Conservation (phyloP, 495 filamentous ascomycete genomes). For the Collariella sp. region DNA sequence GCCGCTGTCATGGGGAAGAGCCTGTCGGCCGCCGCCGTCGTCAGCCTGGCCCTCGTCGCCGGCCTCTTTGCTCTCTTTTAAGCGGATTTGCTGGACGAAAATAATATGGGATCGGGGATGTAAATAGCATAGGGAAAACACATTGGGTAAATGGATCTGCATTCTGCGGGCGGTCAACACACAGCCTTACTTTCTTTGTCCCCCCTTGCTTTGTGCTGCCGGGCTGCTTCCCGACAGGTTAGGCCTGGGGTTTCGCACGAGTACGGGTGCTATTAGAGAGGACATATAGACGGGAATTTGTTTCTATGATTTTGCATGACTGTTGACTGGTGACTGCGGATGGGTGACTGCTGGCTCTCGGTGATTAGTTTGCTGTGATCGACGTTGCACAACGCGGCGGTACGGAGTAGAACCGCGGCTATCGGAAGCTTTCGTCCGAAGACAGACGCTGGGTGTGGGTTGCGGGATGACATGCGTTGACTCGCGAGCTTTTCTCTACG, state of each 20-base stretch:
- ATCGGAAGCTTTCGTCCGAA: neutral
- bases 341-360: neutral
- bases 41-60: constrained; percentile 17
- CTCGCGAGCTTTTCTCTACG: neutral
- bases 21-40: constrained; percentile 11
- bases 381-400: too few species aligned
- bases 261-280: constrained; percentile 7
- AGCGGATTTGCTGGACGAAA: neutral
- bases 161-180: neutral
- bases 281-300: neutral
- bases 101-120: neutral
- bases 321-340: neutral
- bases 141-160: constrained; percentile 1
- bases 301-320: neutral
- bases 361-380: too few species aligned
- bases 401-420: too few species aligned
- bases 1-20: constrained; percentile 11
- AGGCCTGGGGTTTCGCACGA: constrained; percentile 1
- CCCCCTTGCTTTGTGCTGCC: neutral
- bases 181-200: neutral
- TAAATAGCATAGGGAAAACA: neutral
- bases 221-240: constrained; percentile 6
- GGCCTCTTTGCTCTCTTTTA: constrained; percentile 23
- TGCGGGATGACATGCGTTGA: neutral
- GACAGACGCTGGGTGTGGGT: neutral